Base-by-base conservation (phyloP, 345 rosid species). In the Populus alba region DNA sequence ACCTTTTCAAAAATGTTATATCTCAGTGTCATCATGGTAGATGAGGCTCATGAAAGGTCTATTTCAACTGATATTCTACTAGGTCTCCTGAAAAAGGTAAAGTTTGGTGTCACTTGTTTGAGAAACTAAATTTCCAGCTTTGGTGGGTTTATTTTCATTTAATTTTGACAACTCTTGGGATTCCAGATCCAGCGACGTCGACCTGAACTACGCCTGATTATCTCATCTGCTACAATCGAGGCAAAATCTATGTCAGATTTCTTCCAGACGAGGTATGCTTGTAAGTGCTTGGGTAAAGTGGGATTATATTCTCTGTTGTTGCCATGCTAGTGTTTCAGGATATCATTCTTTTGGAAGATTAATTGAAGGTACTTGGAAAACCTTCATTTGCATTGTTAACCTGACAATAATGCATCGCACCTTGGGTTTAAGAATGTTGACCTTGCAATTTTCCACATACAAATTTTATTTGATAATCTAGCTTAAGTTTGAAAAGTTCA, bases 41-140 rank as follows among this genome's bases (percentile, higher is more conserved):
- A 96, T 83, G 99, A 96, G 89, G 99, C 99, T 82, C 98, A 96
- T 68, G 99, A 96, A 87, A 89, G 99, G 82, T 94, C 99, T 63
- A 92, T 94, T 80, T 92, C 99, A 33, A 96, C 98, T 15, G 99
- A 96, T 81, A 91, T 96, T 81, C 84, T 96, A 83, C 89, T 96
- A 17, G 99, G 99, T 76, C 98, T 96, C 75, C 84, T 94, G 76
- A 96, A 94, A 82, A 94, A 96, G 97, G 99, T 93, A 83, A 62
- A 47, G 29, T 75, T 45, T 67, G 10, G 45, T 31, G 49, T 61
- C 63, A 31, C n/a, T 72, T 62, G 47, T 77, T 55, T 10, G 38
- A 59, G 76, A 62, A 62, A n/a, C 43, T 22, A 55, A 16, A 39
- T 73, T 67, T 67, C 27, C 43, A 31, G 27, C 15, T 76, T 43